Percentiles rank a stretch among this genome's conserved stretches.
Evolutionary conservation across 139 green algal species (phyloP).

Genomic region (Micractinium sp.): DNA sequence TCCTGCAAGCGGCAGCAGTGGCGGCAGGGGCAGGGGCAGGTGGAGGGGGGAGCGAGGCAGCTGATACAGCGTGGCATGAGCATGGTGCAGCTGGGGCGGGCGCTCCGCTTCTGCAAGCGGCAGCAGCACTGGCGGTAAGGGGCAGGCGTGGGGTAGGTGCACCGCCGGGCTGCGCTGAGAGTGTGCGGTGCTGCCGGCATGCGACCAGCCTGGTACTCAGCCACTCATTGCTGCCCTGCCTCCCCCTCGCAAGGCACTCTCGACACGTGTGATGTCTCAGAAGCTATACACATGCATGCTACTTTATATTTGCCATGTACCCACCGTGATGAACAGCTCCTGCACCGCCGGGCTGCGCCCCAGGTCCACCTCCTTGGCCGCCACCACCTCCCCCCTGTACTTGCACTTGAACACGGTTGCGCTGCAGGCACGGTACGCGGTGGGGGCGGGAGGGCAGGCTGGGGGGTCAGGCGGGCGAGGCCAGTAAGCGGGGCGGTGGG

Average conservation of each 20-base stretch:
- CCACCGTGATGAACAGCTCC: slow-evolving; percentile 1
- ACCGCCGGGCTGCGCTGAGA: too few species aligned
- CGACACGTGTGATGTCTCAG: too few species aligned
- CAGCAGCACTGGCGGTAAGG: too few species aligned
- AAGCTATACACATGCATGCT: too few species aligned
- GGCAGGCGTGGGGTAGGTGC: too few species aligned
- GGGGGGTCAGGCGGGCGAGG: too few species aligned
- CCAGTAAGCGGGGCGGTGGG: too few species aligned
- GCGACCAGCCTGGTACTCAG: too few species aligned
- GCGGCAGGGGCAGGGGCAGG: not conserved
- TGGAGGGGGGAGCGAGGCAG: not conserved
- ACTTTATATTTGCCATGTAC: not conserved
- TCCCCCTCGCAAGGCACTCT: too few species aligned
- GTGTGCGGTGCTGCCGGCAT: too few species aligned
- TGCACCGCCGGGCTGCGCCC: not conserved
- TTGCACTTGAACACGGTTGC: not conserved
- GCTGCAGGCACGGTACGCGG: not conserved
- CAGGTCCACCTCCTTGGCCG: not conserved
- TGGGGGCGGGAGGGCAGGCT: not conserved
- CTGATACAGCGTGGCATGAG: not conserved
- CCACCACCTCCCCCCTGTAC: not conserved
- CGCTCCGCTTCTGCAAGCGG: not conserved
- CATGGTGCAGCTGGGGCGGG: not conserved
- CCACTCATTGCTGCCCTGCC: too few species aligned
- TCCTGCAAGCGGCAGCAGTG: not conserved